These are phyloP conservation scores for Gymnopilus dilepis DNA, from an alignment of 768 basidiomycete genomes.

Conservation along the genomic window DNA sequence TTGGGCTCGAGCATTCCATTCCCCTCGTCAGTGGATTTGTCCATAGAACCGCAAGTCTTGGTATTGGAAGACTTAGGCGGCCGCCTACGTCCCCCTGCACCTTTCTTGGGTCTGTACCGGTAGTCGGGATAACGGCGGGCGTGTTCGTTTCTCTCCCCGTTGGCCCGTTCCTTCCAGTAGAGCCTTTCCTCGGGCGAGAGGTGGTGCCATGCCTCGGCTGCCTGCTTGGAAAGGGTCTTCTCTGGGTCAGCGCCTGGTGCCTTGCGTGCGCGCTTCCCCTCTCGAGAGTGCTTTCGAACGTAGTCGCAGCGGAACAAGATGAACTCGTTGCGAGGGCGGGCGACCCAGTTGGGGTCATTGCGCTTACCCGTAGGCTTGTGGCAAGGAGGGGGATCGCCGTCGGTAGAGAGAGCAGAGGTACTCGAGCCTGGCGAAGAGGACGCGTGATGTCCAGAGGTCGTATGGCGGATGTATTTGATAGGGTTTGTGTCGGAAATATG, in stretches of 20 bases:
- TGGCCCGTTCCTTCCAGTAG: slow-evolving; percentile 58
- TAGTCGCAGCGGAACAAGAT: slow-evolving; percentile 77
- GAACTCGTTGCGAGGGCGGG: slow-evolving; percentile 73
- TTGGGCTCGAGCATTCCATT: not conserved
- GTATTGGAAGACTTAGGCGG: slow-evolving; percentile 23
- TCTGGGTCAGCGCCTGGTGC: slow-evolving; percentile 42
- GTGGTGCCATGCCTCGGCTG: slow-evolving; percentile 75
- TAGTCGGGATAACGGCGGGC: slow-evolving; percentile 64
- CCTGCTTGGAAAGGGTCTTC: slow-evolving; percentile 76
- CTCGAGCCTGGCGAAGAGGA: slow-evolving; percentile 26
- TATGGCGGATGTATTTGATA: slow-evolving; percentile 13
- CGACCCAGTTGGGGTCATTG: slow-evolving; percentile 62
- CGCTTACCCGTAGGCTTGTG: slow-evolving; percentile 28
- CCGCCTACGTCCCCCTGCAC: slow-evolving; percentile 33
- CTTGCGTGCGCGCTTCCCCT: slow-evolving; percentile 40
- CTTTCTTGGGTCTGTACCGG: slow-evolving; percentile 62
- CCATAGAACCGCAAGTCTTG: slow-evolving; percentile 14
- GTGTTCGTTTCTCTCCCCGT: slow-evolving; percentile 61
- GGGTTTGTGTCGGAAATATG: slow-evolving; percentile 30
- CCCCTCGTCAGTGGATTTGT: not conserved
- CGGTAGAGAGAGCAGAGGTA: slow-evolving; percentile 30
- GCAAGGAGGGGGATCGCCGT: slow-evolving; percentile 21
- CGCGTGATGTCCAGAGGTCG: slow-evolving; percentile 17
- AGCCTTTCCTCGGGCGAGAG: slow-evolving; percentile 53
- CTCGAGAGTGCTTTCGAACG: slow-evolving; percentile 49